Conservation (phyloP, 2,329 filamentous ascomycete genomes). For the Penicillium sp. region DNA sequence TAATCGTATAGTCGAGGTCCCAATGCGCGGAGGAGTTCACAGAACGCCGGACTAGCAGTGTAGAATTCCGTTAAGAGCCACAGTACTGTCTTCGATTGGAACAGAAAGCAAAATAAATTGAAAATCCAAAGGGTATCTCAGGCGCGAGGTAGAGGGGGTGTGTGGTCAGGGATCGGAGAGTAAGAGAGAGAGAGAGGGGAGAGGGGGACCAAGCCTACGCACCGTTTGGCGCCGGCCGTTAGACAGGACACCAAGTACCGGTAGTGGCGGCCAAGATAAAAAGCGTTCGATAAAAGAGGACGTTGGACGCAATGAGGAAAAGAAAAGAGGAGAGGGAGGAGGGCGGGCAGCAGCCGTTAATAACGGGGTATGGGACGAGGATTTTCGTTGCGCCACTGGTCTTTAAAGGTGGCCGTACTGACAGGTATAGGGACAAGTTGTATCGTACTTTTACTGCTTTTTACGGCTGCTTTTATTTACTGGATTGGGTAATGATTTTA, state of each 20-base stretch:
- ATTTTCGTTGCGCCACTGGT: conserved; percentile 25
- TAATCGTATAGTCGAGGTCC: conserved; percentile 30
- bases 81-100: conserved; percentile 5
- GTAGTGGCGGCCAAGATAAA: conserved; percentile 45
- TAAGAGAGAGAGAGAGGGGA: conserved; percentile 19
- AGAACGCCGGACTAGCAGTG: conserved; percentile 17
- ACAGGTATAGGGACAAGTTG: conserved; percentile 7
- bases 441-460: background rate
- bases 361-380: conserved; percentile 21
- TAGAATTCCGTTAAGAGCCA: conserved; percentile 7
- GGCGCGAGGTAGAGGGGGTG: conserved; percentile 12
- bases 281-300: conserved; percentile 36
- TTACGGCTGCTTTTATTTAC: background rate
- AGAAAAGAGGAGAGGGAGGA: conserved; percentile 17
- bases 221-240: conserved; percentile 47
- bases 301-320: conserved; percentile 26
- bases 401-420: conserved; percentile 15
- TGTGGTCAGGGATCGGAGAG: conserved; percentile 17
- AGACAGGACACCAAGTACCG: conserved; percentile 48
- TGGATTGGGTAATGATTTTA: background rate
- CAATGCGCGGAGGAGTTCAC: conserved; percentile 28
- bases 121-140: conserved; percentile 18
- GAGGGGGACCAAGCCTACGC: conserved; percentile 45
- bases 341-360: conserved; percentile 16
- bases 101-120: conserved; percentile 6